phyloP scores from a whole-genome alignment of 176 grass and related monocot genomes.

The Dactylis glomerata region DNA sequence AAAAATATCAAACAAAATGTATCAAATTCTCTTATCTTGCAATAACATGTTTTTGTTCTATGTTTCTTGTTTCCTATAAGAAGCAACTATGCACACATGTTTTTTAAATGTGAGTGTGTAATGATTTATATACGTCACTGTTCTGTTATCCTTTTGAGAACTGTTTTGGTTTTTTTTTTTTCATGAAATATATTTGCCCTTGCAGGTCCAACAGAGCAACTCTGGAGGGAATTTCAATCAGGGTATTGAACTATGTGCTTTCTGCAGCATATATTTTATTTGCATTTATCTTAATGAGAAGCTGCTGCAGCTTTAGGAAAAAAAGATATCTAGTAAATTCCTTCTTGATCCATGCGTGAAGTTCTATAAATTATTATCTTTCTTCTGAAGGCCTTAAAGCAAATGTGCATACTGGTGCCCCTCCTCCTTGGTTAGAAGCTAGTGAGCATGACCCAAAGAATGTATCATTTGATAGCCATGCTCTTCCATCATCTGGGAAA shows the following conservation, averaged over 20 bases:
- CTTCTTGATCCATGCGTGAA: slow-evolving; percentile 17
- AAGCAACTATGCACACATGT: background rate
- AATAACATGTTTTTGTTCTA: background rate
- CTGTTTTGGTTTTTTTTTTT: background rate
- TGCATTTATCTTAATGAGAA: background rate
- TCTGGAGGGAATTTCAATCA: slow-evolving; percentile 30
- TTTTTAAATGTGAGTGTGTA: background rate
- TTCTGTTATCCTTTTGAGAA: background rate
- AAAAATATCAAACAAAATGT: background rate
- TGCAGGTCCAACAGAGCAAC: slow-evolving; percentile 39
- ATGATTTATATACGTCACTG: background rate
- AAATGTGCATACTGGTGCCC: slow-evolving; percentile 80
- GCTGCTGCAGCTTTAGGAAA: slow-evolving; percentile 18
- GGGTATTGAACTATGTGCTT: slow-evolving; percentile 35
- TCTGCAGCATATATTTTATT: slow-evolving; percentile 4
- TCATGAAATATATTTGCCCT: slow-evolving; percentile 14
- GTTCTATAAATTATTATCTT: slow-evolving; percentile 23
- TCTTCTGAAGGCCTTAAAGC: slow-evolving; percentile 58
- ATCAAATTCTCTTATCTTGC: background rate
- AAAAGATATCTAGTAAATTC: slow-evolving; percentile 11
- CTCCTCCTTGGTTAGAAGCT: slow-evolving; percentile 84
- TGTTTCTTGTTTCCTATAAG: background rate
- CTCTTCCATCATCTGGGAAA: slow-evolving; percentile 23
- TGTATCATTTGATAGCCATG: background rate
- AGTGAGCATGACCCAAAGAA: slow-evolving; percentile 38